Conservation (phyloP, 2,329 filamentous ascomycete species). For the Drechslerella dactyloides region DNA sequence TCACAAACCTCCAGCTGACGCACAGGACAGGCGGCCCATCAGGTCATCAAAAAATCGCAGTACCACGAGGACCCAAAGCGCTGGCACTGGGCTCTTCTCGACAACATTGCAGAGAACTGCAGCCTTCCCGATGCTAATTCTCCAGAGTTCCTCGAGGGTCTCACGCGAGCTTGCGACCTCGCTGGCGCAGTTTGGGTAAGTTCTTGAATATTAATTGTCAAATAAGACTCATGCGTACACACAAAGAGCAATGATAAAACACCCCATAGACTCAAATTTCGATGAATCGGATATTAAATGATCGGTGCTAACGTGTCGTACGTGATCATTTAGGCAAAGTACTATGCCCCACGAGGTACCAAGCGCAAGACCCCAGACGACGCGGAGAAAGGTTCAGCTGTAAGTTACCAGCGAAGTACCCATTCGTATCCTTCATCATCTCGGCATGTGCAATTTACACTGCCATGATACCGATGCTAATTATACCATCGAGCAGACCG, state of each 20-base stretch:
- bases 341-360: neutral
- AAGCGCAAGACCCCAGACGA: constrained; percentile 3
- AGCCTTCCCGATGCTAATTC: neutral
- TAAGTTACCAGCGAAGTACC: too few species aligned
- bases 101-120: constrained; percentile 2
- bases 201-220: neutral
- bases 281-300: neutral
- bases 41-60: constrained; percentile 20
- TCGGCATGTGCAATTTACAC: too few species aligned
- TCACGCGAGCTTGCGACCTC: neutral
- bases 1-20: neutral
- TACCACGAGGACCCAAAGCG: neutral
- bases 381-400: neutral
- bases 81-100: constrained; percentile 40
- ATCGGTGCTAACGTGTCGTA: neutral
- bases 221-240: too few species aligned
- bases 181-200: constrained; percentile 32
- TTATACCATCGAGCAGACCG: too few species aligned
- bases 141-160: neutral
- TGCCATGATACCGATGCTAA: too few species aligned
- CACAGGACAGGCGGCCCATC: constrained; percentile 10
- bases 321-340: neutral
- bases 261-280: neutral
- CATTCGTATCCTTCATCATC: too few species aligned
- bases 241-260: neutral